A percentile compares a stretch with the other conserved stretches of the same genome.
Conservation (phyloP, 345 rosid species). For the Aquilaria malaccensis region DNA sequence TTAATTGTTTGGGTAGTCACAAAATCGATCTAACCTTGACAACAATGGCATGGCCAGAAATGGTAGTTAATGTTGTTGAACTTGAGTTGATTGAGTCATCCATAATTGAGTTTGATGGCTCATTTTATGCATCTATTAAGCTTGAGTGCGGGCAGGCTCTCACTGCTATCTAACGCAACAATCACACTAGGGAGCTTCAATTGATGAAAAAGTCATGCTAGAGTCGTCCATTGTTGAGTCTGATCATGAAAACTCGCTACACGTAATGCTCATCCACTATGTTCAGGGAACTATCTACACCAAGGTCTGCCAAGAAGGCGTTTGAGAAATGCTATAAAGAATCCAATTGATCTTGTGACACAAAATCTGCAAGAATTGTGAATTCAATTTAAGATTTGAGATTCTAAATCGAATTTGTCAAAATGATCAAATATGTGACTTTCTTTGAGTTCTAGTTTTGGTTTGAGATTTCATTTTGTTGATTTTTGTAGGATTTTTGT, state of each 20-base stretch:
- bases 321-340: conserved; percentile 56
- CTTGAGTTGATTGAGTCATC: conserved; percentile 26
- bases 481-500: too few relatives aligned
- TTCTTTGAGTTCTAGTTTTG: too few relatives aligned
- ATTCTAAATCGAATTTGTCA: too few relatives aligned
- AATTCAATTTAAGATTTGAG: too few relatives aligned
- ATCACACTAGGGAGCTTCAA: conserved; percentile 76
- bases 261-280: conserved; percentile 56
- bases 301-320: conserved; percentile 65
- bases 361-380: conserved; percentile 55
- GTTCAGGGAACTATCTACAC: conserved; percentile 75
- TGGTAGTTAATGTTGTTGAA: conserved; percentile 13
- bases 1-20: too few relatives aligned
- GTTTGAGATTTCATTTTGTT: too few relatives aligned
- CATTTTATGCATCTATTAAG: conserved; percentile 43
- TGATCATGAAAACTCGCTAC: conserved; percentile 34
- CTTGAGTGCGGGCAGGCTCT: conserved; percentile 81
- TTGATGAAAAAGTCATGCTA: conserved; percentile 71
- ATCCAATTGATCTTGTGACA: conserved; percentile 82
- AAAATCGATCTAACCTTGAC: too few relatives aligned
- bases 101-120: conserved; percentile 17
- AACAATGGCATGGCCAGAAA: neutral
- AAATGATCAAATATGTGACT: too few relatives aligned
- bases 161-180: conserved; percentile 68
- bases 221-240: conserved; percentile 4